These are phyloP conservation scores for Neolentinus lepideus DNA, from an alignment of 1,284 basidiomycete species.

Conservation along the genomic window DNA sequence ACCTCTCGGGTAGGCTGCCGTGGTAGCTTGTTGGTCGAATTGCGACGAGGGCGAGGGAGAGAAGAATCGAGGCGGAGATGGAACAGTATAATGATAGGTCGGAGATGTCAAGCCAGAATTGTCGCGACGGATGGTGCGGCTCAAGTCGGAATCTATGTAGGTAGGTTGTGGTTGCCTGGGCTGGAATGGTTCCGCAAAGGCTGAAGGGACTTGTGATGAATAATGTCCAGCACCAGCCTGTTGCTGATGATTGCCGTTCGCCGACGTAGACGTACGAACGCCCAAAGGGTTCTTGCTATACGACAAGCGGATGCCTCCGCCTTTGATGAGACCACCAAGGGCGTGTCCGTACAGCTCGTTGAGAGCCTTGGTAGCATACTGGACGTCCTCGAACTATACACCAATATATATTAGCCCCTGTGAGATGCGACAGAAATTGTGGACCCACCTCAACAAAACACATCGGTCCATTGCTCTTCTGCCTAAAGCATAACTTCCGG, in stretches of 20 bases:
- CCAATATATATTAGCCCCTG: slow-evolving; percentile 8
- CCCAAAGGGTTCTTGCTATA: slow-evolving; percentile 96
- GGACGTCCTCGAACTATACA: slow-evolving; percentile 83
- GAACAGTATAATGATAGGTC: slow-evolving; percentile 42
- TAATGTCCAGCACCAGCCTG: slow-evolving; percentile 15
- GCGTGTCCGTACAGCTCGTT: slow-evolving; percentile 90
- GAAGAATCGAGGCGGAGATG: slow-evolving; percentile 47
- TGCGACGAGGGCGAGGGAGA: slow-evolving; percentile 37
- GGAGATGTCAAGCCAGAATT: slow-evolving; percentile 34
- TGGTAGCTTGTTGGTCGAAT: slow-evolving; percentile 27
- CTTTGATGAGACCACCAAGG: slow-evolving; percentile 86
- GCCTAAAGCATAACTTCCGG: slow-evolving; percentile 88
- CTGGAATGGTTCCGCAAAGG: slow-evolving; percentile 30
- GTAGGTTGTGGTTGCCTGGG: slow-evolving; percentile 17
- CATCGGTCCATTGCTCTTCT: slow-evolving; percentile 96
- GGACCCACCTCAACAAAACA: slow-evolving; percentile 85
- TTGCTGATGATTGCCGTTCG: slow-evolving; percentile 44
- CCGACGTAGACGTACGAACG: slow-evolving; percentile 71
- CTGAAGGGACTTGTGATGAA: slow-evolving; percentile 10
- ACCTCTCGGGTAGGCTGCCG: slow-evolving; percentile 26
- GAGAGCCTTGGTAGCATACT: slow-evolving; percentile 78
- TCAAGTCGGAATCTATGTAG: slow-evolving; percentile 27
- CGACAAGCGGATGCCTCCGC: slow-evolving; percentile 89
- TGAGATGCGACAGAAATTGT: slow-evolving; percentile 1
- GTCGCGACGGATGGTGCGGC: slow-evolving; percentile 25